Evolutionary conservation across 2,329 filamentous ascomycete genomes (phyloP), one percentile per base, ranked within the genome.

Genomic region (Colletotrichum spinosum): DNA sequence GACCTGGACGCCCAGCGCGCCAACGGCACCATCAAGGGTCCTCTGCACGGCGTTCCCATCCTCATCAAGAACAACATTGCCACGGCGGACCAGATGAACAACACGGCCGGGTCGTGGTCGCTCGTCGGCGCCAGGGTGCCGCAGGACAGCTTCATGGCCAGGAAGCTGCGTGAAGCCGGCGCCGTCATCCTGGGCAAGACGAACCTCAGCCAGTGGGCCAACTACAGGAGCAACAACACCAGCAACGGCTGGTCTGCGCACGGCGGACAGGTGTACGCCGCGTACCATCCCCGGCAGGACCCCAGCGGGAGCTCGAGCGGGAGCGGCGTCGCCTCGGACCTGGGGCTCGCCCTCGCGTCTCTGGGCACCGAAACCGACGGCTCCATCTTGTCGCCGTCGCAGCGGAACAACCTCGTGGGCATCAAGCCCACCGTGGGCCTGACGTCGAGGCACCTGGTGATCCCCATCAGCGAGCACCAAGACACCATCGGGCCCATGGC

Each of bases 391-490:
- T 82, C 79, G 5, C 90, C 90, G 0, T 72, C 79, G 1, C 68
- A 74, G 34, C 60, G 69, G 1, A 90, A 86, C 74, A 89, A 89
- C 57, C 68, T 91, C 2, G 89, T 91, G 0, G 90, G 88, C 2
- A 88, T 92, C 73, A 90, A 89, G 72, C 88, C 89, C 1, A 90
- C 88, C 0, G 86, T 91, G 2, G 90, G 89, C 0, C 78, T 92
- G 4, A 90, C 86, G 0, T 88, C 86, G 1, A 79, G 87, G 12
- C 77, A 83, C 67, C 79, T 90, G 4, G 88, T 90, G 1, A 86
- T 92, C n/a, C 89, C 89, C 1, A 86, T 92, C 6, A 86, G 83
- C 12, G 75, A 82, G 44, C 84, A 88, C 69, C 87, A 89, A 69
- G 90, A 92, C 70, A 87, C 84, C 0, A 81, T 92, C 2, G 90